Evolutionary conservation across 78 protist genomes (phyloP).

Genomic region (Abeoforma whisleri): DNA sequence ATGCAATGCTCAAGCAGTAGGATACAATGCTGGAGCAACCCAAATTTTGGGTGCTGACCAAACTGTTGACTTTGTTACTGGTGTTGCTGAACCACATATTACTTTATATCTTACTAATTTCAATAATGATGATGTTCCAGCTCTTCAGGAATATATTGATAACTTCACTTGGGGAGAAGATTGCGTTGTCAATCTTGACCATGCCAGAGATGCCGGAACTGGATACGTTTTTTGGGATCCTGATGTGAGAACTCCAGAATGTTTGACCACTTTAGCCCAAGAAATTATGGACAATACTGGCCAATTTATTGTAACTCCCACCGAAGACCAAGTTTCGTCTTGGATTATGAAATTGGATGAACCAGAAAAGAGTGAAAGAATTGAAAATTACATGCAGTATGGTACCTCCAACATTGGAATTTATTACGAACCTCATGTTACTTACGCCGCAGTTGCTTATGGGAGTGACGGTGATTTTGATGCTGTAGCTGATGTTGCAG

Average conservation of each 20-base stretch:
- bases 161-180: slow-evolving; percentile 32
- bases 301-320: slow-evolving; percentile 2
- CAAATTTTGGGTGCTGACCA: background rate
- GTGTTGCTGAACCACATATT: slow-evolving; percentile 5
- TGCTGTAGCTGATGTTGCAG: slow-evolving; percentile 27
- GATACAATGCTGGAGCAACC: slow-evolving; percentile 2
- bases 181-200: background rate
- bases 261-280: slow-evolving; percentile 15
- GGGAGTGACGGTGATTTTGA: background rate
- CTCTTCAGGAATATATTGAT: background rate
- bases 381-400: background rate
- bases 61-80: slow-evolving; percentile 24
- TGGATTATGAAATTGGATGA: slow-evolving; percentile 6
- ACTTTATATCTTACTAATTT: slow-evolving; percentile 9
- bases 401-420: slow-evolving; percentile 9
- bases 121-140: background rate
- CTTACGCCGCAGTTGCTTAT: slow-evolving; percentile 24
- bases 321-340: background rate
- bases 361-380: slow-evolving; percentile 9
- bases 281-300: background rate
- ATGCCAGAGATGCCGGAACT: slow-evolving; percentile 2
- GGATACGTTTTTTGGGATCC: slow-evolving; percentile 30
- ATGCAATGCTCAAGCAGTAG: background rate
- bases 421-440: slow-evolving; percentile 15
- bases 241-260: background rate